These are phyloP conservation scores for Kockiozyma suomiensis DNA, from an alignment of 805 yeast species.

Conservation along the genomic window DNA sequence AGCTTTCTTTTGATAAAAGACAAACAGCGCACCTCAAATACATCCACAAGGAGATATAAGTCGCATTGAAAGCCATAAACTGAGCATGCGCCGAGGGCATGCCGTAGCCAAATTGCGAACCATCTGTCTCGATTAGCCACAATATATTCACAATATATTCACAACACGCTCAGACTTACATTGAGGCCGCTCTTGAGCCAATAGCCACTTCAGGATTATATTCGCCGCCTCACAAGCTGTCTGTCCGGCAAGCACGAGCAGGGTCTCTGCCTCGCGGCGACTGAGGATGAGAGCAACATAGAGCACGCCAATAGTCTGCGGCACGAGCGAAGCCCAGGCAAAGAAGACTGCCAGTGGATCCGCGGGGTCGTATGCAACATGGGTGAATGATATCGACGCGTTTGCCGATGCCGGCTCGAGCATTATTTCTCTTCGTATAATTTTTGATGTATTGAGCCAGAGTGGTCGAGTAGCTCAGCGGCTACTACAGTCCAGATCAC, in stretches of 20 bases:
- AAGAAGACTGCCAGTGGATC: constrained; percentile 61
- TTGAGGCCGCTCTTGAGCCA: constrained; percentile 75
- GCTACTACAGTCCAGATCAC: not conserved
- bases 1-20: not conserved
- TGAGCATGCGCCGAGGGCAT: constrained; percentile 98
- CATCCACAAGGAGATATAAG: constrained; percentile 43
- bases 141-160: not conserved
- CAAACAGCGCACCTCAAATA: constrained; percentile 19
- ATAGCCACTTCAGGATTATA: constrained; percentile 61
- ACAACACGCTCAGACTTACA: constrained; percentile 16
- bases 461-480: not conserved
- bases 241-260: constrained; percentile 83
- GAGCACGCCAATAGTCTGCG: constrained; percentile 75
- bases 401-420: not conserved
- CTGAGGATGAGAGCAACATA: constrained; percentile 81
- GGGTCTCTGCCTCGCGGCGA: constrained; percentile 83
- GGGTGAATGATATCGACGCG: constrained; percentile 71
- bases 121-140: constrained; percentile 14
- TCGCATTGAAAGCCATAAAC: constrained; percentile 81
- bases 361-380: constrained; percentile 72
- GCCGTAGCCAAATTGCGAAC: constrained; percentile 63
- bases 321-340: constrained; percentile 78
- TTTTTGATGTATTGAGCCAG: no score
- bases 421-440: not conserved
- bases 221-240: constrained; percentile 74